phyloP scores from a whole-genome alignment of 2,329 filamentous ascomycete species.

The Ophiostoma pallidulum region DNA sequence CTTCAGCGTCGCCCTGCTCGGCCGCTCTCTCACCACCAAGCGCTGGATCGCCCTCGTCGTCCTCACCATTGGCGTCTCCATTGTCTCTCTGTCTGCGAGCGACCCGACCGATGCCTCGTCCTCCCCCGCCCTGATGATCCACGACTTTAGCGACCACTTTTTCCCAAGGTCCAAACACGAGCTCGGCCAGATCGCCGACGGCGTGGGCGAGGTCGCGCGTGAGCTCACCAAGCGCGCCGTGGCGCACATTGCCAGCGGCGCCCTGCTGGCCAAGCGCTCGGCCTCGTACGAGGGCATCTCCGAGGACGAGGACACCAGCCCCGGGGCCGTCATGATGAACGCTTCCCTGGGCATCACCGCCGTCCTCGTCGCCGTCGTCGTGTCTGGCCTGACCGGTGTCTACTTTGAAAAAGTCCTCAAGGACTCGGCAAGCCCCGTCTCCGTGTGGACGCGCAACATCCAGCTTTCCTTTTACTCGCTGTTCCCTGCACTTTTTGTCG shows the following conservation, averaged over 20 bases:
- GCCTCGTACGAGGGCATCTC: slow-evolving; percentile 88
- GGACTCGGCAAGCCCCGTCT: slow-evolving; percentile 64
- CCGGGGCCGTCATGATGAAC: slow-evolving; percentile 51
- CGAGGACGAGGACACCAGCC: slow-evolving; percentile 44
- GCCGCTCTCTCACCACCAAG: slow-evolving; percentile 56
- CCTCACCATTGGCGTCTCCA: slow-evolving; percentile 69
- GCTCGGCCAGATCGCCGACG: slow-evolving; percentile 53
- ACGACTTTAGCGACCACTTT: slow-evolving; percentile 56
- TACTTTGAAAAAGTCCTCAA: slow-evolving; percentile 90
- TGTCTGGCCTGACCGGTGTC: slow-evolving; percentile 78
- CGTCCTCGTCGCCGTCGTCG: slow-evolving; percentile 65
- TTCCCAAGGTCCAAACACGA: slow-evolving; percentile 75
- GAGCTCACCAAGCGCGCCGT: slow-evolving; percentile 42
- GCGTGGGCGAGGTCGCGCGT: slow-evolving; percentile 38
- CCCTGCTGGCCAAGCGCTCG: slow-evolving; percentile 54
- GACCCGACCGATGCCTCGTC: slow-evolving; percentile 34
- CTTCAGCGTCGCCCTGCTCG: slow-evolving; percentile 72
- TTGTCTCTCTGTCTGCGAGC: slow-evolving; percentile 69
- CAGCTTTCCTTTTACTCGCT: slow-evolving; percentile 92
- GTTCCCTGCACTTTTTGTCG: slow-evolving; percentile 78
- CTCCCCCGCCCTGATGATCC: slow-evolving; percentile 50
- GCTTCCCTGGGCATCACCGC: slow-evolving; percentile 69
- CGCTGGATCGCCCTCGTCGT: slow-evolving; percentile 76
- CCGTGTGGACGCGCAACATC: slow-evolving; percentile 89
- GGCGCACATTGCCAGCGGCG: slow-evolving; percentile 25